Evolutionary conservation across 352 stramenopile genomes (phyloP).

Genomic region (Pythium aquatile): DNA sequence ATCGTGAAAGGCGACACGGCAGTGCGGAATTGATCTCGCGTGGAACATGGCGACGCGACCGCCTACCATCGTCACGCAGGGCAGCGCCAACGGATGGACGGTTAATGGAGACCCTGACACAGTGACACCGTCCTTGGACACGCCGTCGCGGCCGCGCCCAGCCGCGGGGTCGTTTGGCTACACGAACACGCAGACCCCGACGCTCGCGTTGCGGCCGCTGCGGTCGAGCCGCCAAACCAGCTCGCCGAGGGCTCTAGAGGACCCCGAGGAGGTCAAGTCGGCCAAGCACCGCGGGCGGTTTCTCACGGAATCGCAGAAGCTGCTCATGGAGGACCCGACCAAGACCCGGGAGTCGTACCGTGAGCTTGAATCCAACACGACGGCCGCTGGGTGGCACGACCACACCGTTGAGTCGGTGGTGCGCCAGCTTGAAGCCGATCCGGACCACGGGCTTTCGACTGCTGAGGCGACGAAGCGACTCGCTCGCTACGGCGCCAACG

Average conservation of each 20-base stretch:
- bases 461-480: constrained; percentile 24
- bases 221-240: constrained; percentile 11
- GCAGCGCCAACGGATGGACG: constrained; percentile 3
- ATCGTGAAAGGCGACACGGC: not conserved
- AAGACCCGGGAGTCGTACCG: constrained; percentile 43
- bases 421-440: constrained; percentile 32
- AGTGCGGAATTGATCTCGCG: not conserved
- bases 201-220: constrained; percentile 18
- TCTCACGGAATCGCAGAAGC: constrained; percentile 36
- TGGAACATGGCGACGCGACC: constrained; percentile 30
- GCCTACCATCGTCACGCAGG: constrained; percentile 23
- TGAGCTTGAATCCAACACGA: constrained; percentile 33
- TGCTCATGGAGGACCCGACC: constrained; percentile 29
- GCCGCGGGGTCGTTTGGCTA: constrained; percentile 22
- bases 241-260: not conserved
- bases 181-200: constrained; percentile 23
- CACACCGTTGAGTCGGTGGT: constrained; percentile 30
- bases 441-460: constrained; percentile 15
- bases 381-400: constrained; percentile 31
- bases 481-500: constrained; percentile 25
- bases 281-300: constrained; percentile 33
- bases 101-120: constrained; percentile 2
- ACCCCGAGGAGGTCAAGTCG: constrained; percentile 9
- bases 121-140: constrained; percentile 10
- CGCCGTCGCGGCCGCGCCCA: constrained; percentile 10